Percentiles rank a stretch among this genome's conserved stretches.
Evolutionary conservation across 352 stramenopile species (phyloP).

Genomic region (Phytophthora pseudosyringae): DNA sequence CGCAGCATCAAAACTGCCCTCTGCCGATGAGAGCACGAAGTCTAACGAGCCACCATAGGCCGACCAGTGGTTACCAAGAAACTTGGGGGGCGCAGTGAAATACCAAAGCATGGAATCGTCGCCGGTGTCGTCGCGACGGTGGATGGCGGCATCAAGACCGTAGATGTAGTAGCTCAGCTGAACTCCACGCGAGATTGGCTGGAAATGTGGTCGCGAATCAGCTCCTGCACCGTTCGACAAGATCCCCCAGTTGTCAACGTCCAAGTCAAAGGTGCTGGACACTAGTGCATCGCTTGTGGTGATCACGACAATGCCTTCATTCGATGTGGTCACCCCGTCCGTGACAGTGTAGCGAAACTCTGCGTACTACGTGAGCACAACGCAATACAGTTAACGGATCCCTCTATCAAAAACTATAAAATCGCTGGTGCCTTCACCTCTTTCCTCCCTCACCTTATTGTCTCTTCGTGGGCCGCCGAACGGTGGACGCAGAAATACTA

Average conservation of each 20-base stretch:
- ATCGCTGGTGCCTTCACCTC: neutral
- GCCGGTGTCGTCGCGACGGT: slow-evolving; percentile 61
- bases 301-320: slow-evolving; percentile 82
- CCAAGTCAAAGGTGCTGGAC: slow-evolving; percentile 83
- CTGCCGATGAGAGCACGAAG: slow-evolving; percentile 91
- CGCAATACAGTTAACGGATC: slow-evolving; percentile 2
- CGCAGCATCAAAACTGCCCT: slow-evolving; percentile 81
- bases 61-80: slow-evolving; percentile 88
- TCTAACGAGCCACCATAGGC: slow-evolving; percentile 90
- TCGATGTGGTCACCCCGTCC: slow-evolving; percentile 66
- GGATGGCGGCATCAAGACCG: slow-evolving; percentile 71
- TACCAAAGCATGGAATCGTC: slow-evolving; percentile 89
- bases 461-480: slow-evolving; percentile 63
- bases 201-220: slow-evolving; percentile 37
- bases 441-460: slow-evolving; percentile 50
- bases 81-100: slow-evolving; percentile 85
- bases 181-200: slow-evolving; percentile 70
- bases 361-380: slow-evolving; percentile 58
- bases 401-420: neutral
- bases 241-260: slow-evolving; percentile 82
- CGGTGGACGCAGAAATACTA: slow-evolving; percentile 82
- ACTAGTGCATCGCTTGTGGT: slow-evolving; percentile 73
- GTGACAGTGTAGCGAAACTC: slow-evolving; percentile 90
- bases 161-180: slow-evolving; percentile 93
- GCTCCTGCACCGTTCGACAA: slow-evolving; percentile 61